Evolutionary conservation across 371 early-diverging fungal genomes (phyloP).

Genomic region (Saksenaea vasiformis): DNA sequence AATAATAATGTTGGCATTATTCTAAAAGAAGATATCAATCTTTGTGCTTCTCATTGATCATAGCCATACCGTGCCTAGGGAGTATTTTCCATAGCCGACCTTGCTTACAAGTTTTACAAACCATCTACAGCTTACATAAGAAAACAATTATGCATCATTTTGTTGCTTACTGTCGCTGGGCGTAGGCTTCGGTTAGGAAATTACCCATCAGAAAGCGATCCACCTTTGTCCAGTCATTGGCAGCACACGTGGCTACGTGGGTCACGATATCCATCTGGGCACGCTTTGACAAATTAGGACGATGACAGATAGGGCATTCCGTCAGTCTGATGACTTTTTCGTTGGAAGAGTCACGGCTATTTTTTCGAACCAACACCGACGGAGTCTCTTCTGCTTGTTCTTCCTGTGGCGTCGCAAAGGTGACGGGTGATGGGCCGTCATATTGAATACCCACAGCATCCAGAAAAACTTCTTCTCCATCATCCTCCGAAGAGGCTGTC

Average conservation of each 20-base stretch:
- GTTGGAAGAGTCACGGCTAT: conserved; percentile 17
- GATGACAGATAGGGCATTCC: conserved; percentile 76
- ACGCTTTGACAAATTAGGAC: conserved; percentile 55
- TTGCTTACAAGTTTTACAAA: conserved; percentile 75
- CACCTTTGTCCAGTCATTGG: conserved; percentile 63
- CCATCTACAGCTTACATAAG: conserved; percentile 54
- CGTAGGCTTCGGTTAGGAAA: conserved; percentile 76
- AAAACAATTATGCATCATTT: background rate
- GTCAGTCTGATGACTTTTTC: conserved; percentile 68
- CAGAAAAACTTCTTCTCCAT: conserved; percentile 18
- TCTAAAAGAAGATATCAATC: conserved; percentile 29
- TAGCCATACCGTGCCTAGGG: conserved; percentile 61
- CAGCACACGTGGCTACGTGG: conserved; percentile 77
- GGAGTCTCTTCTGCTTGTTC: background rate
- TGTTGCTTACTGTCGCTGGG: conserved; percentile 56
- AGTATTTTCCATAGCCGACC: conserved; percentile 76
- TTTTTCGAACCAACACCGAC: background rate
- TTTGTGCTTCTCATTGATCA: too few species aligned
- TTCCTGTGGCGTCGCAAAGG: background rate
- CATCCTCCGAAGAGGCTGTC: conserved; percentile 11
- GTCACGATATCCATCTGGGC: conserved; percentile 78
- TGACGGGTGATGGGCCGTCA: conserved; percentile 1
- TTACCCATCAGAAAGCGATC: conserved; percentile 75
- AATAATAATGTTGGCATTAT: conserved; percentile 79
- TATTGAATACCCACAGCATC: conserved; percentile 27